phyloP scores from a whole-genome alignment of 2,329 filamentous ascomycete species.

The Nemania sp. region DNA sequence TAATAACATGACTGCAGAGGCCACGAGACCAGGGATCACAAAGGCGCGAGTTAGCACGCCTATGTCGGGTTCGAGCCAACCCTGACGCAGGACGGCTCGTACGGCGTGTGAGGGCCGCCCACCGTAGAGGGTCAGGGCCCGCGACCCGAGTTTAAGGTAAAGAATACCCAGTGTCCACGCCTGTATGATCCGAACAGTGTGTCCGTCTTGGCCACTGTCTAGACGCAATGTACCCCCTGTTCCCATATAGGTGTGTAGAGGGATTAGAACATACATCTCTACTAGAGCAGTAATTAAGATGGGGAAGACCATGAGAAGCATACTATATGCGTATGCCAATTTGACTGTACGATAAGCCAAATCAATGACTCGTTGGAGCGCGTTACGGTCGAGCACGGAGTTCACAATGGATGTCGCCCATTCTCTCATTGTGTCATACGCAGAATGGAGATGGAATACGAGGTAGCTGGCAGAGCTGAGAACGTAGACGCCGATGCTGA shows the following conservation, averaged over 20 bases:
- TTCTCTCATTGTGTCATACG: conserved; percentile 51
- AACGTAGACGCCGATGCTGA: conserved; percentile 88
- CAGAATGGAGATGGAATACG: conserved; percentile 62
- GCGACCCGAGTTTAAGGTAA: conserved; percentile 83
- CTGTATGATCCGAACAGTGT: conserved; percentile 88
- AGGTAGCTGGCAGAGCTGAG: conserved; percentile 77
- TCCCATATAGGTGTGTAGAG: conserved; percentile 80
- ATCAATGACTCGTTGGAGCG: conserved; percentile 48
- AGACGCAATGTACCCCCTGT: conserved; percentile 47
- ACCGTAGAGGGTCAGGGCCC: conserved; percentile 75
- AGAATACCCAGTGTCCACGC: conserved; percentile 94
- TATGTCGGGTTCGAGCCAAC: conserved; percentile 83
- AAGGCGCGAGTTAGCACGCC: conserved; percentile 85
- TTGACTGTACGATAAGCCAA: conserved; percentile 53
- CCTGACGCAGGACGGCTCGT: conserved; percentile 76
- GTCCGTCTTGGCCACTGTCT: conserved; percentile 55
- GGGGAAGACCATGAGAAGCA: conserved; percentile 83
- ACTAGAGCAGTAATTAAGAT: conserved; percentile 82
- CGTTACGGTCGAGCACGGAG: conserved; percentile 50
- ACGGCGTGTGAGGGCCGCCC: conserved; percentile 80
- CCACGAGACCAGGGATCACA: conserved; percentile 77
- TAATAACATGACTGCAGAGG: conserved; percentile 72
- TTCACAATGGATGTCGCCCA: conserved; percentile 48
- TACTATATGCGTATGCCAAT: conserved; percentile 79
- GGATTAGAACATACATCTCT: conserved; percentile 90